Evolutionary conservation across 768 basidiomycete species (phyloP).

Genomic region (Tulasnella sp.): DNA sequence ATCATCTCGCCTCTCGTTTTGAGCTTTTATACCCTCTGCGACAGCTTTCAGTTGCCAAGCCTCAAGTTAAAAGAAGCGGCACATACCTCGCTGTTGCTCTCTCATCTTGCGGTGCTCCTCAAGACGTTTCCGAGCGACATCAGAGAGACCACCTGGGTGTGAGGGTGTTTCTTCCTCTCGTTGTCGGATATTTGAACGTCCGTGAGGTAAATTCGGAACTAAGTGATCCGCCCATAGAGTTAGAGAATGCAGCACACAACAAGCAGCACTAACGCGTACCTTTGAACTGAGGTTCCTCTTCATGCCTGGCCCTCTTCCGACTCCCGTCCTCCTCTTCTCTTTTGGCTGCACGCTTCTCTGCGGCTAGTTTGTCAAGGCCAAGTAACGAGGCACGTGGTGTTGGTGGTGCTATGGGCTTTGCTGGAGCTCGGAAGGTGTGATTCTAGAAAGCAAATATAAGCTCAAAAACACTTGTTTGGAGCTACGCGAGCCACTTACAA

Average conservation of each 20-base stretch:
- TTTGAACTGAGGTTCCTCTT: conserved; percentile 70
- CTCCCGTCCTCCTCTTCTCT: conserved; percentile 43
- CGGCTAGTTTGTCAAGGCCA: conserved; percentile 81
- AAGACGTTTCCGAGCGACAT: conserved; percentile 56
- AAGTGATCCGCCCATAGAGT: neutral
- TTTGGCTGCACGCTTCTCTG: conserved; percentile 68
- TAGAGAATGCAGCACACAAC: neutral
- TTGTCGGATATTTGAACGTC: conserved; percentile 52
- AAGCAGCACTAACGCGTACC: conserved; percentile 38
- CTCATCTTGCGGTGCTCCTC: conserved; percentile 68
- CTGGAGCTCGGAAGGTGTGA: conserved; percentile 75
- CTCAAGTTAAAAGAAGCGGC: conserved; percentile 3
- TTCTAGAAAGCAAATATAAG: conserved; percentile 33
- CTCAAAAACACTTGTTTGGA: conserved; percentile 20
- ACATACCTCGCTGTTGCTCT: conserved; percentile 60
- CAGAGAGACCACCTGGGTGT: conserved; percentile 82
- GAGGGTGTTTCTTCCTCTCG: conserved; percentile 89
- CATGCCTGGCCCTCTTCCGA: conserved; percentile 49
- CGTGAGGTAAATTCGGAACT: conserved; percentile 74
- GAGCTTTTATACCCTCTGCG: conserved; percentile 63
- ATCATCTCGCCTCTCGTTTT: conserved; percentile 47
- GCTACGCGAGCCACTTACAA: conserved; percentile 36
- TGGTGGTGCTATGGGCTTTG: conserved; percentile 62
- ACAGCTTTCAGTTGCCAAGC: neutral
- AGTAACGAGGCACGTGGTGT: conserved; percentile 73